Conservation (phyloP, 352 stramenopile species). For the Phytopythium delawarense region DNA sequence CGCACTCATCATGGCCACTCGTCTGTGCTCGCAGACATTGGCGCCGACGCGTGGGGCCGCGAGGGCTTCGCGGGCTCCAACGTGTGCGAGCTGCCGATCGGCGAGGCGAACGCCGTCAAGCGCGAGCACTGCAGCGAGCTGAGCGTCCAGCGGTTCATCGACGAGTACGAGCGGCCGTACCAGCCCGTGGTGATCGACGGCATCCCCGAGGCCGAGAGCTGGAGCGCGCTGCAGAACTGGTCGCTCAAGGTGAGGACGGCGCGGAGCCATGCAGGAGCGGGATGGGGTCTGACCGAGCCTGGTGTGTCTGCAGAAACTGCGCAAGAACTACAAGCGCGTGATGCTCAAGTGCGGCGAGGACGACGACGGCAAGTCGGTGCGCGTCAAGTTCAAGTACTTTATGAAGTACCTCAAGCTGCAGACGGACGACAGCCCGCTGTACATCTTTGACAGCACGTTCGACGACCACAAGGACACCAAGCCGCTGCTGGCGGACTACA, state of each 20-base stretch:
- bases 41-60: conserved; percentile 53
- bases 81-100: conserved; percentile 72
- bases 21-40: conserved; percentile 45
- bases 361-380: conserved; percentile 70
- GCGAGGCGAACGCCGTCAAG: conserved; percentile 60
- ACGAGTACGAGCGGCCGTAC: too few species aligned
- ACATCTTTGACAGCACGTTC: conserved; percentile 97
- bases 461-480: conserved; percentile 81
- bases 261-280: background rate
- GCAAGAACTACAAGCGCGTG: conserved; percentile 73
- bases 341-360: conserved; percentile 81
- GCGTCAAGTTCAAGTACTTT: conserved; percentile 85
- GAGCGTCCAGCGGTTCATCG: too few species aligned
- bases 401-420: conserved; percentile 66
- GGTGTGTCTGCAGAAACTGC: conserved; percentile 29
- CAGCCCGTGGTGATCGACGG: conserved; percentile 58
- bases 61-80: conserved; percentile 80
- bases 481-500: conserved; percentile 69
- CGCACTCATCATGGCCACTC: too few species aligned
- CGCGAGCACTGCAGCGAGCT: conserved; percentile 52
- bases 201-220: conserved; percentile 74
- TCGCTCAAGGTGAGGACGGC: conserved; percentile 41
- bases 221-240: conserved; percentile 71
- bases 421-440: conserved; percentile 90
- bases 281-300: background rate